These are phyloP conservation scores for Globisporangium solare DNA, from an alignment of 352 stramenopile species.

Conservation along the genomic window DNA sequence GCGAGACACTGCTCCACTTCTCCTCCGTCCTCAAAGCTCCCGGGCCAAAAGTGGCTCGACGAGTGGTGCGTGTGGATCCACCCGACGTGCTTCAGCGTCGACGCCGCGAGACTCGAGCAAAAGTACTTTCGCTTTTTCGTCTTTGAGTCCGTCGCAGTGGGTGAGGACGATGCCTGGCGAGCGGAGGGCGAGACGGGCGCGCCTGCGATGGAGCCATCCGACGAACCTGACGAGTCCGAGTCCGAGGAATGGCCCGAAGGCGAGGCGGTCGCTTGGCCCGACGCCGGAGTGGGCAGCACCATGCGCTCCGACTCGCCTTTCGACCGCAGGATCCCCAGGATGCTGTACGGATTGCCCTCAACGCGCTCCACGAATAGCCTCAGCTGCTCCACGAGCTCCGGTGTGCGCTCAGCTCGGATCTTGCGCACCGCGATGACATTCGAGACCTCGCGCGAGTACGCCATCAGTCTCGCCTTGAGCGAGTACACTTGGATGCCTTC, in stretches of 20 bases:
- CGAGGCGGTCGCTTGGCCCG: not conserved
- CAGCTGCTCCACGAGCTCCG: conserved; percentile 37
- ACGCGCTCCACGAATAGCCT: conserved; percentile 57
- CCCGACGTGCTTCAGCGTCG: conserved; percentile 71
- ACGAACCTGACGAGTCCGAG: conserved; percentile 9
- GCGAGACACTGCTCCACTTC: conserved; percentile 65
- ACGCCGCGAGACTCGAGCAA: conserved; percentile 76
- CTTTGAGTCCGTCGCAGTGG: conserved; percentile 1
- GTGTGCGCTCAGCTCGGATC: conserved; percentile 37
- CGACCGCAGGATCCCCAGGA: conserved; percentile 63
- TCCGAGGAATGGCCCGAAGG: conserved; percentile 1
- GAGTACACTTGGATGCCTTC: conserved; percentile 80
- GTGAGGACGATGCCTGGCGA: conserved; percentile 6
- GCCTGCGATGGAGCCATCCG: not conserved
- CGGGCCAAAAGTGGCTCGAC: conserved; percentile 78
- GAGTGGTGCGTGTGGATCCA: conserved; percentile 70
- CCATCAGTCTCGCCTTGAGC: conserved; percentile 70
- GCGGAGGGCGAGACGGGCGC: not conserved
- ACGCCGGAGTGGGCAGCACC: not conserved
- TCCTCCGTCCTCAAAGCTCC: conserved; percentile 76
- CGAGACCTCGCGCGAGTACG: conserved; percentile 75
- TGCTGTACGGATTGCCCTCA: conserved; percentile 81
- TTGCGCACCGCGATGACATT: conserved; percentile 75
- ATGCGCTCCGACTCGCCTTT: conserved; percentile 45
- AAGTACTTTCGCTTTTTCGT: conserved; percentile 73